Conservation (phyloP, 768 basidiomycete genomes). For the Basidioascus undulatus region DNA sequence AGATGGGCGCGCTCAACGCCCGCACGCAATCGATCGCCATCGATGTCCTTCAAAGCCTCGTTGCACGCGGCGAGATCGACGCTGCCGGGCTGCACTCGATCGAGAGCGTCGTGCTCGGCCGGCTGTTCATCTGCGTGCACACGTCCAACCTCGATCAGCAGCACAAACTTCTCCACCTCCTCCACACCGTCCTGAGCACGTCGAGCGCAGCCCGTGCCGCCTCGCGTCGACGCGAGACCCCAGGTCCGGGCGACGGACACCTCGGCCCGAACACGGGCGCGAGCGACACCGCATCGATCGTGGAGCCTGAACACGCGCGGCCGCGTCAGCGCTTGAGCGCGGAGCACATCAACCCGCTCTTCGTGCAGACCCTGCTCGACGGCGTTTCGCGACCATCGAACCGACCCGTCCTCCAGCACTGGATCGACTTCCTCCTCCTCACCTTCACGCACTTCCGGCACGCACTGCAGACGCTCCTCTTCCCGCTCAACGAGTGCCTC, state of each 20-base stretch:
- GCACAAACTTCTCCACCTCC: slow-evolving; percentile 72
- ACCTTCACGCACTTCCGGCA: slow-evolving; percentile 67
- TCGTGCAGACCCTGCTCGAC: slow-evolving; percentile 56
- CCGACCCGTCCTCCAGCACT: slow-evolving; percentile 66
- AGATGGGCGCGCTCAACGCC: slow-evolving; percentile 38
- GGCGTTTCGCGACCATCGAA: slow-evolving; percentile 47
- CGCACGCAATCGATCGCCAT: slow-evolving; percentile 47
- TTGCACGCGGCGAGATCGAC: slow-evolving; percentile 61
- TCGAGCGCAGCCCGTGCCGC: background rate
- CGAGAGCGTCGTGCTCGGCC: slow-evolving; percentile 45
- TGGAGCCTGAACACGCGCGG: too few species aligned
- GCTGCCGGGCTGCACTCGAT: slow-evolving; percentile 32
- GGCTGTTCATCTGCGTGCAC: slow-evolving; percentile 52
- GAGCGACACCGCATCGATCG: too few species aligned
- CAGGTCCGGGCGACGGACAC: background rate
- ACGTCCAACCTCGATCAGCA: slow-evolving; percentile 51
- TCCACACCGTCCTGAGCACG: slow-evolving; percentile 31
- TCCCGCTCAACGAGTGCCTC: slow-evolving; percentile 54
- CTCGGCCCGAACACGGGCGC: too few species aligned
- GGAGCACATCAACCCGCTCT: slow-evolving; percentile 48
- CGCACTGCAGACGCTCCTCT: slow-evolving; percentile 36
- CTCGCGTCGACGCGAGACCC: background rate
- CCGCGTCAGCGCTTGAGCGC: too few species aligned
- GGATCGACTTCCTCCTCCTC: slow-evolving; percentile 89
- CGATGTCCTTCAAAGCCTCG: slow-evolving; percentile 58